These are phyloP conservation scores for Borovskyia barvae DNA, from an alignment of 208 protist genomes.

Conservation along the genomic window DNA sequence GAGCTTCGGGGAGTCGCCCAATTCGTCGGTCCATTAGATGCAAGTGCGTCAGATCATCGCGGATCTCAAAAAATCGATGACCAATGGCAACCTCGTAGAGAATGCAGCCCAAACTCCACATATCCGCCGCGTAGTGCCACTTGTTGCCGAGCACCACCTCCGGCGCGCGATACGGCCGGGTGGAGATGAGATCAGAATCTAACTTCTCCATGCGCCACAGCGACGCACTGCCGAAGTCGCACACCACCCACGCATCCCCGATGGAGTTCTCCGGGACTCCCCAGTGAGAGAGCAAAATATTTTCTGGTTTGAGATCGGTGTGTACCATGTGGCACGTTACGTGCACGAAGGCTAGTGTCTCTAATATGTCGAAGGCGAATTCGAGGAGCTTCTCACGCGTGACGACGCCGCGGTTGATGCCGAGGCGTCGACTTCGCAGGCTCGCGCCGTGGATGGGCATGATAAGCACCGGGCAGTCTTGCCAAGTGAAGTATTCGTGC, in stretches of 20 bases:
- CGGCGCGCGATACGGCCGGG: slow-evolving; percentile 90
- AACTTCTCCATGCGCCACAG: slow-evolving; percentile 65
- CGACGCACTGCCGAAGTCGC: slow-evolving; percentile 89
- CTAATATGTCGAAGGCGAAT: slow-evolving; percentile 71
- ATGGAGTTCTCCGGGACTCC: slow-evolving; percentile 39
- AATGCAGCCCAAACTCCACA: slow-evolving; percentile 94
- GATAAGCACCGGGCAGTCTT: slow-evolving; percentile 71
- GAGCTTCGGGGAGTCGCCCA: slow-evolving; percentile 57
- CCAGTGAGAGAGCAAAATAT: slow-evolving; percentile 90
- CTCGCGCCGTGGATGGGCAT: slow-evolving; percentile 79
- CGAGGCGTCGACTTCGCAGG: slow-evolving; percentile 66
- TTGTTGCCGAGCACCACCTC: slow-evolving; percentile 85
- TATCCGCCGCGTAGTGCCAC: slow-evolving; percentile 92
- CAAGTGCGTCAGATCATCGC: slow-evolving; percentile 81
- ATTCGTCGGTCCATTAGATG: slow-evolving; percentile 73
- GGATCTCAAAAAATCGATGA: slow-evolving; percentile 89
- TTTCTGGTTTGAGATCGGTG: slow-evolving; percentile 97
- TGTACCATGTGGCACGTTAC: slow-evolving; percentile 91
- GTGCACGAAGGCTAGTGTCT: slow-evolving; percentile 79
- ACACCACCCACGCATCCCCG: slow-evolving; percentile 70
- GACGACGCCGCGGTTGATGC: slow-evolving; percentile 56
- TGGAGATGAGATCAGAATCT: slow-evolving; percentile 85
- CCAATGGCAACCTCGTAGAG: slow-evolving; percentile 91
- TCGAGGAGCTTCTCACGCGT: slow-evolving; percentile 46
- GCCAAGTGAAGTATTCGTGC: slow-evolving; percentile 78